Conservation (phyloP, 2,329 filamentous ascomycete genomes). For the Berkeleyomyces rouxiae region DNA sequence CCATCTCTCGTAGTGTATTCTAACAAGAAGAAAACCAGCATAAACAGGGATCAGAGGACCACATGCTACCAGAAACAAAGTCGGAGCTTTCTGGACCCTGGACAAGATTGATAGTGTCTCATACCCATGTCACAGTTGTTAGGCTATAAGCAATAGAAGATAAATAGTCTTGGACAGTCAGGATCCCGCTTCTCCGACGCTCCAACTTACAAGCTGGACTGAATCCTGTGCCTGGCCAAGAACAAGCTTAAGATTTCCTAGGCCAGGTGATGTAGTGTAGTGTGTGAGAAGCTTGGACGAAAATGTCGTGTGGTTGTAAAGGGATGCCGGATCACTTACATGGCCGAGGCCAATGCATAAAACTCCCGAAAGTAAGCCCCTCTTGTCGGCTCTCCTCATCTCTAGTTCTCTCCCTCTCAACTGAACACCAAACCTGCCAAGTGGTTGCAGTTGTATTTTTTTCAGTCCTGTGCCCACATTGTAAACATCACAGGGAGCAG, state of each 20-base stretch:
- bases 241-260: background rate
- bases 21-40: background rate
- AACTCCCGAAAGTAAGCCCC: background rate
- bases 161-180: background rate
- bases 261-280: background rate
- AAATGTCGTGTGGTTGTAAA: background rate
- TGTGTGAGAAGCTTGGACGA: background rate
- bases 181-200: background rate
- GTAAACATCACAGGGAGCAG: background rate
- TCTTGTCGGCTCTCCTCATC: background rate
- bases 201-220: too few relatives aligned
- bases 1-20: background rate
- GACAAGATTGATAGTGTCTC: background rate
- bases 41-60: too few relatives aligned
- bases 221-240: background rate
- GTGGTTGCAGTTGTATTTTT: background rate
- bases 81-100: background rate
- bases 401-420: background rate
- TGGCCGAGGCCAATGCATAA: background rate
- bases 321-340: background rate
- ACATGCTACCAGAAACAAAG: background rate
- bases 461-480: too few relatives aligned
- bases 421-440: background rate
- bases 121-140: background rate
- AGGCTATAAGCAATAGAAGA: background rate